Percentiles rank a stretch among this genome's conserved stretches.
Conservation (phyloP, 2,329 filamentous ascomycete species). For the Celoporthe dispersa region DNA sequence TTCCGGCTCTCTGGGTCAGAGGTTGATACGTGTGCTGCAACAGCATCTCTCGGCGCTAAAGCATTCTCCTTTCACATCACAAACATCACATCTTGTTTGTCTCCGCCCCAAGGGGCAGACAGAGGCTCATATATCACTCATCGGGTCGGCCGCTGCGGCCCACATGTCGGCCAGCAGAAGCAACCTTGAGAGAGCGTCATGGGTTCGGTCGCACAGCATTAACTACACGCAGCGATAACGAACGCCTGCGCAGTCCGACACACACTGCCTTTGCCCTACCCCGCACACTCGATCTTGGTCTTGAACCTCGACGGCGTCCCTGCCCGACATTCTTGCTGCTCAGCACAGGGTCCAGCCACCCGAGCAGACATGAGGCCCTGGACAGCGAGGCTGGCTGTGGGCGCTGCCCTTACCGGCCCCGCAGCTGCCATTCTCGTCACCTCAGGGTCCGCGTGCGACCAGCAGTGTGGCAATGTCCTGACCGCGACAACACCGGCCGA, state of each 20-base stretch:
- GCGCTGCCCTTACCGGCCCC: constrained; percentile 31
- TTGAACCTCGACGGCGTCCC: background rate
- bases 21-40: background rate
- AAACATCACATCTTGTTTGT: constrained; percentile 5
- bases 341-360: background rate
- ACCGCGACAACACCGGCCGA: constrained; percentile 50
- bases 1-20: constrained; percentile 3
- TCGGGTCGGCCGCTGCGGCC: constrained; percentile 15
- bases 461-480: constrained; percentile 59
- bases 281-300: constrained; percentile 18
- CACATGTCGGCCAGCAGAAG: constrained; percentile 5
- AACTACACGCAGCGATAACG: constrained; percentile 21
- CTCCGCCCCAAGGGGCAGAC: background rate
- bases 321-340: background rate
- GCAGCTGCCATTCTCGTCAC: constrained; percentile 48
- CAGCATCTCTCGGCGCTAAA: constrained; percentile 24
- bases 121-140: constrained; percentile 21
- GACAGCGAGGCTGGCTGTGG: constrained; percentile 21
- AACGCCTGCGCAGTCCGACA: constrained; percentile 4
- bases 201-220: constrained; percentile 23
- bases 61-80: constrained; percentile 18
- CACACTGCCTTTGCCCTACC: constrained; percentile 17
- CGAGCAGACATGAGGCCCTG: constrained; percentile 26
- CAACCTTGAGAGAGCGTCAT: constrained; percentile 9
- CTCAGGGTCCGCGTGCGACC: constrained; percentile 53